Conservation (phyloP, 1,284 basidiomycete species). For the Ganoderma lingzhi region DNA sequence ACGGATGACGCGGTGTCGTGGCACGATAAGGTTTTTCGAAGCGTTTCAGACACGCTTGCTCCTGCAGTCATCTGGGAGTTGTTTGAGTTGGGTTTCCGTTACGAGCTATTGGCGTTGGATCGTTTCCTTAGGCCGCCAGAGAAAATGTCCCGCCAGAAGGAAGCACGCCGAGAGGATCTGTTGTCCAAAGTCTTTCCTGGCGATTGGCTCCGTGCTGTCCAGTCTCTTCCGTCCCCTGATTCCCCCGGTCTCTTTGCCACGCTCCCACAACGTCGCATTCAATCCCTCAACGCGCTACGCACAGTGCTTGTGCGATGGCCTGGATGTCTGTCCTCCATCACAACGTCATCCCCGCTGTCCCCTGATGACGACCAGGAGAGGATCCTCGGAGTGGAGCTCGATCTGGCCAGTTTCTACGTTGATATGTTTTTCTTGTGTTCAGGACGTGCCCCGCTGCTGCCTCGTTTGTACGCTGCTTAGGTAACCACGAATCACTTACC, state of each 20-base stretch:
- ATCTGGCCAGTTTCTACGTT: slow-evolving; percentile 2
- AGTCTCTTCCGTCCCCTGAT: background rate
- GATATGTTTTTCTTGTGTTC: slow-evolving; percentile 6
- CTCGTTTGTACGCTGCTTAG: background rate
- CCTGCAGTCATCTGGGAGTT: slow-evolving; percentile 16
- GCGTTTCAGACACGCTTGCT: background rate
- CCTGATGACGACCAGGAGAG: background rate
- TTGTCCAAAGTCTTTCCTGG: background rate
- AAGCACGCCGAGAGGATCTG: background rate
- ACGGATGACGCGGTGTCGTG: background rate
- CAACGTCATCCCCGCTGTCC: background rate
- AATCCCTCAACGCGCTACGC: background rate
- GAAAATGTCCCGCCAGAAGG: background rate
- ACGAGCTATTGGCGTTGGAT: slow-evolving; percentile 20
- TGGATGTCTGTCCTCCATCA: background rate
- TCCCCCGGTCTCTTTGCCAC: background rate
- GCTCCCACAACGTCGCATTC: background rate
- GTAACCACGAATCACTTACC: no score
- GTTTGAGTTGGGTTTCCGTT: slow-evolving; percentile 19
- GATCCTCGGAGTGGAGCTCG: background rate
- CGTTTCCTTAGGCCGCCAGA: background rate
- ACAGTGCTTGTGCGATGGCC: slow-evolving; percentile 7
- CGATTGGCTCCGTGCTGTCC: background rate
- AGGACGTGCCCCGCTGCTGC: slow-evolving; percentile 2
- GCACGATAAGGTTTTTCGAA: background rate